Evolutionary conservation across 2,329 filamentous ascomycete genomes (phyloP).

Genomic region (Epichloe sp.): DNA sequence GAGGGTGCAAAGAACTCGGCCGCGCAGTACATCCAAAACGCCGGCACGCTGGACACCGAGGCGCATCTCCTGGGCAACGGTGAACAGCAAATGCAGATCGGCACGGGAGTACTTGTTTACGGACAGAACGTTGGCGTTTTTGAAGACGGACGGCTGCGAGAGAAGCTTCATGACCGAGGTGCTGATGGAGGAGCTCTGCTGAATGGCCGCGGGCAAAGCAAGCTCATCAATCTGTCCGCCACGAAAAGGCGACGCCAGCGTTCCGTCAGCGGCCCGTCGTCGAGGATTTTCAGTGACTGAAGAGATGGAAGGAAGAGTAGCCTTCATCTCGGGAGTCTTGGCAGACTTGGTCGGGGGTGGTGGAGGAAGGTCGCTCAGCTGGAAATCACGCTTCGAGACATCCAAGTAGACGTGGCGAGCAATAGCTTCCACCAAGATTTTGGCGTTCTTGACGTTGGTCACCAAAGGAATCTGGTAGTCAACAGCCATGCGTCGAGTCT

Average conservation of each 20-base stretch:
- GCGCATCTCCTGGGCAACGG: conserved; percentile 94
- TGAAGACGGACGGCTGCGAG: conserved; percentile 66
- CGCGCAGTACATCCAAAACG: conserved; percentile 73
- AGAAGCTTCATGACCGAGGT: conserved; percentile 60
- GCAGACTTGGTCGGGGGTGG: conserved; percentile 55
- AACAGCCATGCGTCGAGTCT: conserved; percentile 92
- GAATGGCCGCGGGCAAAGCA: conserved; percentile 30
- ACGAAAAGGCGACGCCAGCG: conserved; percentile 12
- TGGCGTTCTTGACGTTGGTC: conserved; percentile 98
- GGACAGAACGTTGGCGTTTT: conserved; percentile 77
- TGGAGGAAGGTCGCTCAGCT: conserved; percentile 71
- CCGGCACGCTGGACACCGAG: conserved; percentile 87
- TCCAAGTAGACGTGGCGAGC: conserved; percentile 77
- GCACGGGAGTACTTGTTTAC: conserved; percentile 80
- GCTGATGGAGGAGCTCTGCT: conserved; percentile 39
- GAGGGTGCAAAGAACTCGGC: conserved; percentile 76
- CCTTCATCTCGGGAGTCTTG: conserved; percentile 46
- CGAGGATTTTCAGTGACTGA: conserved; percentile 23
- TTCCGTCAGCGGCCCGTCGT: conserved; percentile 15
- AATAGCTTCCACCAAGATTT: conserved; percentile 90
- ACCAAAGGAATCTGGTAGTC: conserved; percentile 94
- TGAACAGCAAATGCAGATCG: conserved; percentile 88
- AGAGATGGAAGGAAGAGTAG: conserved; percentile 26
- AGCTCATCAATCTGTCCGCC: conserved; percentile 29
- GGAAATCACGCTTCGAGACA: conserved; percentile 74